Percentiles rank a stretch among this genome's conserved stretches.
These are phyloP conservation scores for Rhypophila decipiens DNA, from an alignment of 495 filamentous ascomycete genomes.

Conservation along the genomic window DNA sequence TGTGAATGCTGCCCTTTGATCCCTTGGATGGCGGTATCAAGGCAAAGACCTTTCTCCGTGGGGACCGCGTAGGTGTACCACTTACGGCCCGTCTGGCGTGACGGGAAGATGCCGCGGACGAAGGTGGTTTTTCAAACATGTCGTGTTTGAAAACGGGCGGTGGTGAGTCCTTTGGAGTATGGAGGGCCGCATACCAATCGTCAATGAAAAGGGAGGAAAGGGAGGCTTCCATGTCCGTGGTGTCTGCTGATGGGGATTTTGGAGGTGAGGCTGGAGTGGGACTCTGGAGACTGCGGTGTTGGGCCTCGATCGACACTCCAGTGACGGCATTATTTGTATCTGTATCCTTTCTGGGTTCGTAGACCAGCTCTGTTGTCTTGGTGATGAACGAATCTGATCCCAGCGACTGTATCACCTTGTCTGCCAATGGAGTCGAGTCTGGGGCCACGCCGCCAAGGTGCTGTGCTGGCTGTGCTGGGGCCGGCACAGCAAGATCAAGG, in stretches of 20 bases:
- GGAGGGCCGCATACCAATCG: slow-evolving; percentile 11
- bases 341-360: slow-evolving; percentile 23
- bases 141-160: neutral
- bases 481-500: slow-evolving; percentile 29
- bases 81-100: neutral
- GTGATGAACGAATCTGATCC: slow-evolving; percentile 34
- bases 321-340: slow-evolving; percentile 23
- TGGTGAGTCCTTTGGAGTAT: neutral
- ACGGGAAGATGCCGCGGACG: neutral
- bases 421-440: no score
- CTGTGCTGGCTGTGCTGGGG: slow-evolving; percentile 2
- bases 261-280: slow-evolving; percentile 12
- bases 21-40: neutral
- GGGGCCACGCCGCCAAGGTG: no score
- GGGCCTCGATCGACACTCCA: slow-evolving; percentile 32
- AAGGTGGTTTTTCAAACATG: no score
- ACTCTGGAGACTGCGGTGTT: slow-evolving; percentile 14
- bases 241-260: neutral
- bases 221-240: slow-evolving; percentile 5
- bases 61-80: neutral
- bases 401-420: slow-evolving; percentile 27
- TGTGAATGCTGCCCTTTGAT: slow-evolving; percentile 17
- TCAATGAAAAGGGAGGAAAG: slow-evolving; percentile 8
- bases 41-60: neutral
- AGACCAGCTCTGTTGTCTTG: slow-evolving; percentile 26